These are phyloP conservation scores for Pythium utonaiense DNA, from an alignment of 352 stramenopile species.

Conservation along the genomic window DNA sequence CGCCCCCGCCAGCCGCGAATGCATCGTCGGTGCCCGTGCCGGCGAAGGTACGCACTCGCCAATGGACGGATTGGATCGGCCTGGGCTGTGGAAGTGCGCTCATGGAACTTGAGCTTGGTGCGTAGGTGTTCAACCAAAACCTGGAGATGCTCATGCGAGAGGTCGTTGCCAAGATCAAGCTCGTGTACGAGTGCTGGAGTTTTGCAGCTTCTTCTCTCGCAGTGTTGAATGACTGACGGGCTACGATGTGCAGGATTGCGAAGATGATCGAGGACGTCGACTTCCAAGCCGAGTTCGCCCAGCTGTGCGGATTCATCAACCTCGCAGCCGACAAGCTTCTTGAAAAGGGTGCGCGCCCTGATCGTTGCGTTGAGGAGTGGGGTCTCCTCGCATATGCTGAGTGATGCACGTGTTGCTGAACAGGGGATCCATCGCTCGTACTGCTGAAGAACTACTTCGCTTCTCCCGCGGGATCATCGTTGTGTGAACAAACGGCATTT, in stretches of 20 bases:
- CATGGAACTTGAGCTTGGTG: slow-evolving; percentile 1
- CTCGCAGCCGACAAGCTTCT: slow-evolving; percentile 39
- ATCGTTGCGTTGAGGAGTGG: too few species aligned
- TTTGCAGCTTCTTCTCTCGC: too few species aligned
- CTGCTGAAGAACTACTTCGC: slow-evolving; percentile 54
- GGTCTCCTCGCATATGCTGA: background rate
- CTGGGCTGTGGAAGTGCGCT: background rate
- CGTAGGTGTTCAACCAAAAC: slow-evolving; percentile 50
- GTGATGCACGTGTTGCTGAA: background rate
- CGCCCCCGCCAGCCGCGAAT: background rate
- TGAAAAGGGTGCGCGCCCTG: slow-evolving; percentile 32
- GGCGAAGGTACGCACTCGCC: slow-evolving; percentile 28
- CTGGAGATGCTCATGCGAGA: slow-evolving; percentile 55
- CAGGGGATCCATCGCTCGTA: slow-evolving; percentile 36
- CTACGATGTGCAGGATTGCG: slow-evolving; percentile 33
- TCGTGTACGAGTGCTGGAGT: slow-evolving; percentile 41
- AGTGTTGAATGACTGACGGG: background rate
- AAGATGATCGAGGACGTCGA: slow-evolving; percentile 38
- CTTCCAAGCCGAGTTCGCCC: slow-evolving; percentile 32
- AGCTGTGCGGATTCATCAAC: slow-evolving; percentile 44
- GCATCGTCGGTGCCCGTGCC: slow-evolving; percentile 21
- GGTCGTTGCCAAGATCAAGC: slow-evolving; percentile 42
- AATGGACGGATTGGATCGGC: background rate
- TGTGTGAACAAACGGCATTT: slow-evolving; percentile 74
- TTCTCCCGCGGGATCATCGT: slow-evolving; percentile 26